These are phyloP conservation scores for Rhynchospora pubera DNA, from an alignment of 176 grass and related monocot genomes.

Conservation along the genomic window DNA sequence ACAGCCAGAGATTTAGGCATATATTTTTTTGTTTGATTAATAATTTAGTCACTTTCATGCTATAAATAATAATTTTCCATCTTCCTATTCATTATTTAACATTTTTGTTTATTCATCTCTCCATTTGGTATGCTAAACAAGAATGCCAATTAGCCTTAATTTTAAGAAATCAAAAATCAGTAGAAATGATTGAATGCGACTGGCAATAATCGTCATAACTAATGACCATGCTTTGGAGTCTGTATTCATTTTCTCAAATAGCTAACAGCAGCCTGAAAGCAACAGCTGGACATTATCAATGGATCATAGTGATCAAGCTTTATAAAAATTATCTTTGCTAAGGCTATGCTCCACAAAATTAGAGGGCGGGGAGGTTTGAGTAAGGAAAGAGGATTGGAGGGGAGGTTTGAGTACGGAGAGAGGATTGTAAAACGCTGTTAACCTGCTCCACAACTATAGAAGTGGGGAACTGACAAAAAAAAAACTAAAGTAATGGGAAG, in stretches of 20 bases:
- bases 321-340: not conserved
- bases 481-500: too few relatives aligned
- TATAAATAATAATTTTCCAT: not conserved
- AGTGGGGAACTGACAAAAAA: too few relatives aligned
- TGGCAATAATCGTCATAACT: not conserved
- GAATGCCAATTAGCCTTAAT: not conserved
- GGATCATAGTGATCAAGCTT: not conserved
- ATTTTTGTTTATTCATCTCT: not conserved
- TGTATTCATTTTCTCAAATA: not conserved
- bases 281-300: not conserved
- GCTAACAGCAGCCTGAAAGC: not conserved
- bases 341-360: not conserved
- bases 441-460: too few relatives aligned
- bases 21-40: not conserved
- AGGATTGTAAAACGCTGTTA: too few relatives aligned
- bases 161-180: not conserved
- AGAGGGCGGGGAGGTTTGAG: too few relatives aligned
- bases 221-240: not conserved
- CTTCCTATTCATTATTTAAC: not conserved
- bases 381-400: too few relatives aligned
- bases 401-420: too few relatives aligned
- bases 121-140: not conserved
- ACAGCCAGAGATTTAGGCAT: not conserved
- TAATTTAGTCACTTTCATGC: not conserved
- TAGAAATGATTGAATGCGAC: not conserved